Evolutionary conservation across 1,139 yeast species (phyloP), one percentile per base, ranked within the genome.

Genomic region (Kurtzmaniella quercitrusa): DNA sequence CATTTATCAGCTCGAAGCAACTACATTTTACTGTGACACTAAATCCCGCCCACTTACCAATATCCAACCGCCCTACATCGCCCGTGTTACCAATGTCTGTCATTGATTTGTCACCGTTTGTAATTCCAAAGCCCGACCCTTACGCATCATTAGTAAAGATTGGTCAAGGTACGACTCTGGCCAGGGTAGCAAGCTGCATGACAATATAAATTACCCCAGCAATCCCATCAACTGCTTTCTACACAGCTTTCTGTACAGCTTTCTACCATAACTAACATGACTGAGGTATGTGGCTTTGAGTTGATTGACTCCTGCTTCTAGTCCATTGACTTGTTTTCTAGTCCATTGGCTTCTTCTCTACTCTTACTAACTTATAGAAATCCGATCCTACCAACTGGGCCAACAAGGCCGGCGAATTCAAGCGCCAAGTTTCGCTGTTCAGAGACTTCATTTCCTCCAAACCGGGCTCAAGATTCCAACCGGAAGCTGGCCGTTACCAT

Each of bases 401-500:
- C 18, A 69, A 70, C 42, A 66, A 70, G 37, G 66, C 71, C 44
- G 87, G 87, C 31, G 73, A 79, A 34, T 81, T 53, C 59, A 73
- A 77, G 50, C 71, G 85, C 58, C 69, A 64, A 50, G 72, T 68
- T 12, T 70, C 75, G 8, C 53, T 49, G 43, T 72, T 71, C 64
- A 75, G 95, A 58, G 77, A 84, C 55, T 63, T 63, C 25, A 81
- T 90, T 47, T 78, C 88, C 1, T 51, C 71, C 2, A 77, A 77
- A 41, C 77, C 82, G 1, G 82, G 82, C 11, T 75, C 85, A 38
- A 66, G 74, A 48, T 85, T 82, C 57, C 70, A 82, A 15, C 86
- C 96, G 0, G 97, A 88, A 57, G 75, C 77, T 41, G 80, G 79
- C 48, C 75, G 98, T 55, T 91, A 91, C 62, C 96, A 91, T 65